Conservation (phyloP, 768 basidiomycete genomes). For the Cystoderma amianthinum region DNA sequence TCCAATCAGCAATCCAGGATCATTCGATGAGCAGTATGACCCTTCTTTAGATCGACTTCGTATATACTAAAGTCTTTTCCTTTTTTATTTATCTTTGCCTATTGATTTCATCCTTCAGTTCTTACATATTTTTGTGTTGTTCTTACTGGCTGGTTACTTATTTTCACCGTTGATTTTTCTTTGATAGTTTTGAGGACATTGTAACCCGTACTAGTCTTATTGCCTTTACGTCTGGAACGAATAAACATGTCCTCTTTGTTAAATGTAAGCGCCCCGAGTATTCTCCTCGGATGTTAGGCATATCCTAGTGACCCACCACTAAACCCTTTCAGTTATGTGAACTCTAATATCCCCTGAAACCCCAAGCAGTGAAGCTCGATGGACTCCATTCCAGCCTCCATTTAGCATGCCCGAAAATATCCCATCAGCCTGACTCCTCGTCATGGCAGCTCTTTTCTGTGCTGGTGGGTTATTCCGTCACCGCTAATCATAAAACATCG, state of each 20-base stretch:
- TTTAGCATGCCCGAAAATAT: background rate
- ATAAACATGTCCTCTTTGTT: background rate
- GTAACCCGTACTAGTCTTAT: background rate
- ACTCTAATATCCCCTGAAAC: too few species aligned
- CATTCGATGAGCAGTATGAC: constrained; percentile 6
- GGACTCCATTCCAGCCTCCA: background rate
- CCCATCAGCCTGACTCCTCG: background rate
- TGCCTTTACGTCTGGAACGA: background rate
- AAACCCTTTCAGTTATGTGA: too few species aligned
- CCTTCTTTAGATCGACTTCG: constrained; percentile 5
- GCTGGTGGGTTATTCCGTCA: background rate
- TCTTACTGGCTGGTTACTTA: background rate
- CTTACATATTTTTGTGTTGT: background rate
- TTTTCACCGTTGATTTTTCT: background rate
- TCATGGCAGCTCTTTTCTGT: background rate
- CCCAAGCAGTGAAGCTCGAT: background rate
- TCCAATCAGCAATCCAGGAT: constrained; percentile 8
- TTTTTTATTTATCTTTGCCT: background rate
- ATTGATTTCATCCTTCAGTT: too few species aligned
- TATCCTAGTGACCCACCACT: background rate
- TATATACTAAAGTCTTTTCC: background rate
- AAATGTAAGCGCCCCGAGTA: background rate
- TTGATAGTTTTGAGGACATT: background rate
- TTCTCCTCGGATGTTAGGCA: background rate
- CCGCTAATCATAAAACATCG: background rate